Conservation (phyloP, 345 rosid genomes). For the Mangifera indica region DNA sequence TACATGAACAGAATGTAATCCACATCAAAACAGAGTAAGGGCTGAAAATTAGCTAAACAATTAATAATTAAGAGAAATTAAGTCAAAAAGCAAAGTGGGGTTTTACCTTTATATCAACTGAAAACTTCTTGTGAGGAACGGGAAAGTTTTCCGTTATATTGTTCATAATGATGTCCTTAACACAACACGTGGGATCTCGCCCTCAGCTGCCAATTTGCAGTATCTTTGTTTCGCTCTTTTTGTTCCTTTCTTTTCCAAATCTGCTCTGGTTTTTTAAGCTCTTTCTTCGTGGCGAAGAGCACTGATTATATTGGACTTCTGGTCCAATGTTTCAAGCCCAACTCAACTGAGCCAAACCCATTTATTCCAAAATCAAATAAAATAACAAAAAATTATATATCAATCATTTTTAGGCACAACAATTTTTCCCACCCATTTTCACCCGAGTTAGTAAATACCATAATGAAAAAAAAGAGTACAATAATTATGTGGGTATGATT, state of each 20-base stretch:
- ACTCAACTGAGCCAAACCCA: too few species aligned
- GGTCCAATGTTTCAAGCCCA: too few species aligned
- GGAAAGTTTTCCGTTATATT: slow-evolving; percentile 39
- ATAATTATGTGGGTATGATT: too few species aligned
- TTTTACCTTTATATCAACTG: slow-evolving; percentile 51
- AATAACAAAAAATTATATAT: too few species aligned
- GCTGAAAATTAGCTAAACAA: neutral
- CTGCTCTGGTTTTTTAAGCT: too few species aligned
- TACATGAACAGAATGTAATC: neutral
- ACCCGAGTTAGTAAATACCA: too few species aligned
- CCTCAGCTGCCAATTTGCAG: too few species aligned
- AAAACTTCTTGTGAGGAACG: slow-evolving; percentile 43
- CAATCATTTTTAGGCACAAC: too few species aligned
- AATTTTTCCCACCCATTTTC: too few species aligned
- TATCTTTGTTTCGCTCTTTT: neutral
- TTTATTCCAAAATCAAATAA: too few species aligned
- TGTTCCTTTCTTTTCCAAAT: neutral
- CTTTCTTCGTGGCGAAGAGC: neutral
- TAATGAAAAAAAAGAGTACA: too few species aligned
- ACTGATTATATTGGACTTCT: neutral
- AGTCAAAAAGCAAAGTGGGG: neutral
- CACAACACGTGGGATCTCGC: neutral
- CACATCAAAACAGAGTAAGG: neutral
- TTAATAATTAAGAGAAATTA: neutral
- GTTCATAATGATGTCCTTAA: slow-evolving; percentile 32